Conservation (phyloP, 208 protist species). For the Trypanosoma vivax region DNA sequence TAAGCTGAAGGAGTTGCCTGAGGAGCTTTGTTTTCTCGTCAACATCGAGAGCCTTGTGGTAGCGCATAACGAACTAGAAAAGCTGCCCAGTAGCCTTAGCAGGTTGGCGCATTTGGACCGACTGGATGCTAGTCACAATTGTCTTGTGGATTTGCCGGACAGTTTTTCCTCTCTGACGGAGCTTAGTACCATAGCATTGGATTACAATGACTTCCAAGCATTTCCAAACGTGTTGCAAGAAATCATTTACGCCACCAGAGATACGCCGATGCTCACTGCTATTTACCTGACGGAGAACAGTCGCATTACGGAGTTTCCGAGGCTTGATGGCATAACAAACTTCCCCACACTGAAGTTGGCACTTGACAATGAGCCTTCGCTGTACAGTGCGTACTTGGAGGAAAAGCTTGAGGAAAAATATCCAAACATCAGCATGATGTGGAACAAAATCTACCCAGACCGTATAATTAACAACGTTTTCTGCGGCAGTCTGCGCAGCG, state of each 20-base stretch:
- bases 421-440: conserved; percentile 71
- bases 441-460: conserved; percentile 91
- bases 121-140: conserved; percentile 82
- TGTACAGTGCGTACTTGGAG: conserved; percentile 56
- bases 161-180: conserved; percentile 58
- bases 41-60: conserved; percentile 58
- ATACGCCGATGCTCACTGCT: conserved; percentile 37
- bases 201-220: conserved; percentile 80
- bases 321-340: conserved; percentile 24
- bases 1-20: conserved; percentile 46
- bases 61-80: conserved; percentile 73
- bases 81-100: conserved; percentile 67
- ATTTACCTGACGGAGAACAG: conserved; percentile 79
- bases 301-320: conserved; percentile 47
- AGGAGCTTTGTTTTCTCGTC: conserved; percentile 64
- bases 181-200: conserved; percentile 49
- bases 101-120: conserved; percentile 51
- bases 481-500: conserved; percentile 77
- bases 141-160: conserved; percentile 46
- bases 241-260: conserved; percentile 15
- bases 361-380: conserved; percentile 79
- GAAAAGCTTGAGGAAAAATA: conserved; percentile 43
- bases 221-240: conserved; percentile 67
- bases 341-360: conserved; percentile 61
- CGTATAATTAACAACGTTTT: conserved; percentile 74